Percentiles rank a stretch among this genome's conserved stretches.
Evolutionary conservation across 2,329 filamentous ascomycete species (phyloP).

Genomic region (Penicillium sp.): DNA sequence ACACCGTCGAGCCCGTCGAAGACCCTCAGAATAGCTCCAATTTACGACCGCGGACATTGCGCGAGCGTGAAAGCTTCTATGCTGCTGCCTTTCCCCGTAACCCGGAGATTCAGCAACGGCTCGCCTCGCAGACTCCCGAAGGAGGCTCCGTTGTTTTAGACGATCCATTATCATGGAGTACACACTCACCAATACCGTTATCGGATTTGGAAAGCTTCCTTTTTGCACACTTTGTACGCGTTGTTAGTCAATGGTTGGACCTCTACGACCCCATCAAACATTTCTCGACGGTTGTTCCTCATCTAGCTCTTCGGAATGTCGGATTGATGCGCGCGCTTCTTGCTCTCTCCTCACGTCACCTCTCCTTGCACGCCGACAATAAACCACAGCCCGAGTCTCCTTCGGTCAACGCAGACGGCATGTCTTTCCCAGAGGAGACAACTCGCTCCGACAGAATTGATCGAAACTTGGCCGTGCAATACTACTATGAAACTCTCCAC

Average conservation of each 20-base stretch:
- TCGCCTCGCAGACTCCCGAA: conserved; percentile 7
- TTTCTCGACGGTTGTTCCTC: conserved; percentile 16
- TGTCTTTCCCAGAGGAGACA: conserved; percentile 9
- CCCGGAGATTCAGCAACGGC: conserved; percentile 11
- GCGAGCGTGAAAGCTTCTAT: conserved; percentile 22
- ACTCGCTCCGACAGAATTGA: conserved; percentile 31
- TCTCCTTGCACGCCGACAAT: not conserved
- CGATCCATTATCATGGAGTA: conserved; percentile 15
- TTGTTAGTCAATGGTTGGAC: conserved; percentile 22
- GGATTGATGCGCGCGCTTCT: conserved; percentile 19
- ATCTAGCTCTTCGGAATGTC: conserved; percentile 14
- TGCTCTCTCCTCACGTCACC: conserved; percentile 16
- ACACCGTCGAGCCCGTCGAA: not conserved
- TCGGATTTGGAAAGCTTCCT: conserved; percentile 14
- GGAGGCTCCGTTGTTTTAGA: conserved; percentile 5
- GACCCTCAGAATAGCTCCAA: conserved; percentile 20
- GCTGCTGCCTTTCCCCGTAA: conserved; percentile 17
- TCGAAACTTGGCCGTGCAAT: conserved; percentile 52
- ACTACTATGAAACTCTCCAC: conserved; percentile 66
- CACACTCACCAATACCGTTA: conserved; percentile 4
- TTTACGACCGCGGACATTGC: conserved; percentile 14
- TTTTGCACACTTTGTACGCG: conserved; percentile 15
- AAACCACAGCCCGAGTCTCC: not conserved
- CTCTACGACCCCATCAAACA: conserved; percentile 18
- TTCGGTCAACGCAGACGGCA: conserved; percentile 23